phyloP scores from a whole-genome alignment of 805 yeast genomes.

The Candida xyloterini region DNA sequence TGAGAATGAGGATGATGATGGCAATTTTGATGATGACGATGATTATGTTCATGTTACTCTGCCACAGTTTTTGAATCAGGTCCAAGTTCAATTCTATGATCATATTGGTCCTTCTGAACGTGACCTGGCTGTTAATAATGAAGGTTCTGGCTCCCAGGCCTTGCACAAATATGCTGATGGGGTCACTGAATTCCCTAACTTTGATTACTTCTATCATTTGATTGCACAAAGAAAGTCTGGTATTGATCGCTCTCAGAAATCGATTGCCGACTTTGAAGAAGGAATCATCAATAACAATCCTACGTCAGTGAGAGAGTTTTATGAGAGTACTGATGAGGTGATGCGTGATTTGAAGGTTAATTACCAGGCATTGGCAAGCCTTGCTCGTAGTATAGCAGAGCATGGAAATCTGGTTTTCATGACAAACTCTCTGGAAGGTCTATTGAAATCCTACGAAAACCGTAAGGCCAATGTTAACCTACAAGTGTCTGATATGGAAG shows the following conservation, averaged over 20 bases:
- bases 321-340: constrained; percentile 25
- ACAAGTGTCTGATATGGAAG: constrained; percentile 24
- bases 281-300: constrained; percentile 32
- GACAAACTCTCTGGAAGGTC: constrained; percentile 26
- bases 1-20: constrained; percentile 19
- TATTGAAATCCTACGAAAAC: constrained; percentile 27
- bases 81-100: constrained; percentile 32
- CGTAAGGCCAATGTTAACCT: constrained; percentile 20
- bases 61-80: constrained; percentile 27
- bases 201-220: constrained; percentile 29
- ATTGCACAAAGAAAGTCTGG: constrained; percentile 30
- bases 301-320: constrained; percentile 31
- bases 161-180: constrained; percentile 30
- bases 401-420: constrained; percentile 30
- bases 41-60: constrained; percentile 29
- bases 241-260: constrained; percentile 25
- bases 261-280: constrained; percentile 27
- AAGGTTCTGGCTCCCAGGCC: constrained; percentile 17
- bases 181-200: constrained; percentile 28
- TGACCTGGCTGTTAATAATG: constrained; percentile 17
- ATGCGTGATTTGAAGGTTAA: constrained; percentile 26
- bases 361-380: constrained; percentile 32
- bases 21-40: constrained; percentile 23
- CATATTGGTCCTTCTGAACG: constrained; percentile 31
- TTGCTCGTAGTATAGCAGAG: constrained; percentile 30